Conservation (phyloP, 768 basidiomycete species). For the Mrakia hoshinonis region DNA sequence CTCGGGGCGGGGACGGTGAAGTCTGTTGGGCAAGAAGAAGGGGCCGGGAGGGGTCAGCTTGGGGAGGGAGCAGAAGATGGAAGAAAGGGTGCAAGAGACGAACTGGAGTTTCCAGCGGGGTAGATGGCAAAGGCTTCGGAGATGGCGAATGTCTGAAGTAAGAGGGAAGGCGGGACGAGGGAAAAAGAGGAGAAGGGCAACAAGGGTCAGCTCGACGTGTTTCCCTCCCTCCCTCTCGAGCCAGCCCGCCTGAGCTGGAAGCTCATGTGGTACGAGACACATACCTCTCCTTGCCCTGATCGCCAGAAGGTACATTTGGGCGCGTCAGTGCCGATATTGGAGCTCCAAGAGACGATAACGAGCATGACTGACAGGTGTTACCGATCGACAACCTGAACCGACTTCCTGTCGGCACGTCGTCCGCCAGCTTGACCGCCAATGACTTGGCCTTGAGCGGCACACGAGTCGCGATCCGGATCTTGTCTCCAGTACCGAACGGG, state of each 20-base stretch:
- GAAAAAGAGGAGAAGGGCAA: background rate
- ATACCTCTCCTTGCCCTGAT: too few species aligned
- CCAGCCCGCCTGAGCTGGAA: too few species aligned
- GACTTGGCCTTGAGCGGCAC: background rate
- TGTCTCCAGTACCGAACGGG: background rate
- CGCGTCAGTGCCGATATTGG: too few species aligned
- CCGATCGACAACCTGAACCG: too few species aligned
- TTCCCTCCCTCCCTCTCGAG: too few species aligned
- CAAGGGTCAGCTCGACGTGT: too few species aligned
- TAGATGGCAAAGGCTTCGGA: too few species aligned
- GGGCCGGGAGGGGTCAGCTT: background rate
- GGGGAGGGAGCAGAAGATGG: background rate
- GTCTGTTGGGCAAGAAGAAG: background rate
- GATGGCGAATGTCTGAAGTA: background rate
- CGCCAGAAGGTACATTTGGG: too few species aligned
- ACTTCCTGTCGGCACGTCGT: background rate
- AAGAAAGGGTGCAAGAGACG: background rate
- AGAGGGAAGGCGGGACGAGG: background rate
- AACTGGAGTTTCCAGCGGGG: background rate
- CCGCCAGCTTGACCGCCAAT: background rate
- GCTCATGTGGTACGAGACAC: too few species aligned
- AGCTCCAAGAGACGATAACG: too few species aligned
- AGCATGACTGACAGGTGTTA: too few species aligned
- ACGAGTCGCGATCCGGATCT: background rate
- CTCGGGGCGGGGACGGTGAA: background rate